A percentile compares a stretch with the other conserved stretches of the same genome.
Conservation (phyloP, 108 stramenopile species). For the Bacterosira constricta region DNA sequence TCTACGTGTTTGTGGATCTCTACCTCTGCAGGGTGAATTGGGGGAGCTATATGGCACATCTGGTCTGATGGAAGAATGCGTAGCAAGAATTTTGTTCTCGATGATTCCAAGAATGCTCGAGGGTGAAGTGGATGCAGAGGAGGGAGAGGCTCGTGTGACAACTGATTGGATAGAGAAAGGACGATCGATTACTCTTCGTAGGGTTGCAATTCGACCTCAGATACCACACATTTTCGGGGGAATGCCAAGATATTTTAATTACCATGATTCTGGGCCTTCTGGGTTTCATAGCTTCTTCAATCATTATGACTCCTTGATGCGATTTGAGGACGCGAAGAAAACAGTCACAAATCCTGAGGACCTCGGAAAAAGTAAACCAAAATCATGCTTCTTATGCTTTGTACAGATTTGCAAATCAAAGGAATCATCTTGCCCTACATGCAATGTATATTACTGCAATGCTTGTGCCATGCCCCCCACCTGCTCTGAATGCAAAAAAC, state of each 20-base stretch:
- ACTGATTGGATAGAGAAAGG: no score
- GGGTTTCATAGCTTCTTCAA: background rate
- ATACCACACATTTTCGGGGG: background rate
- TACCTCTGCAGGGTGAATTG: conserved; percentile 1
- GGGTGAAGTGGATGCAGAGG: no score
- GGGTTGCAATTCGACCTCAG: background rate
- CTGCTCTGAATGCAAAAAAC: background rate
- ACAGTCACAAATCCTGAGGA: background rate
- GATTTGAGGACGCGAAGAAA: no score
- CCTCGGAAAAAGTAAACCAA: background rate
- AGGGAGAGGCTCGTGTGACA: no score
- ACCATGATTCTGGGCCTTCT: no score
- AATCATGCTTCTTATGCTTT: conserved; percentile 1
- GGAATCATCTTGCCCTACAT: conserved; percentile 3
- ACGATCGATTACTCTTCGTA: background rate
- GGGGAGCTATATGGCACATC: conserved; percentile 1
- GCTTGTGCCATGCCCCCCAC: conserved; percentile 11
- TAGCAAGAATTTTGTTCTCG: background rate
- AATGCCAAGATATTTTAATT: background rate
- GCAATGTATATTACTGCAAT: background rate
- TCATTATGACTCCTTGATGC: background rate
- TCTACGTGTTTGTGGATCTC: conserved; percentile 13
- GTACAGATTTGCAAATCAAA: background rate
- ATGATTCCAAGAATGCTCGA: background rate
- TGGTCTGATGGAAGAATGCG: background rate